phyloP scores from a whole-genome alignment of 768 basidiomycete species.

The Leccinum subgranulosum region DNA sequence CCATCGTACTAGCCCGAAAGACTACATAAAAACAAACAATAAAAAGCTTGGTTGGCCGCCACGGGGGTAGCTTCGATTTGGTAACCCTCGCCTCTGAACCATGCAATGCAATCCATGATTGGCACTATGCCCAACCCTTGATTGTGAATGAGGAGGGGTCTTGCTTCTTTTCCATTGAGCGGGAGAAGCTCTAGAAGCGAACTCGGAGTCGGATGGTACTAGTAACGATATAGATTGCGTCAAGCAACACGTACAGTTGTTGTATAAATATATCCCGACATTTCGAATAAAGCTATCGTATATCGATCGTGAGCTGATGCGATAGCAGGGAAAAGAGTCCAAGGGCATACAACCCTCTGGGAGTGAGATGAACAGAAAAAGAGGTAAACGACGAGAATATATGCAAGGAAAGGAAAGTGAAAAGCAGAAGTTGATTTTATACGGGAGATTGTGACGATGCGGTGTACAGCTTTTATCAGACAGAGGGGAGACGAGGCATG shows the following conservation, averaged over 20 bases:
- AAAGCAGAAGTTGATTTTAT: slow-evolving; percentile 14
- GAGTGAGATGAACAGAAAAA: not conserved
- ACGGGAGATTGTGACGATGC: slow-evolving; percentile 15
- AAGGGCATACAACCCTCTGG: not conserved
- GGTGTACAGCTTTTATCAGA: slow-evolving; percentile 28
- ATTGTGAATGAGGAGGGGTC: not conserved
- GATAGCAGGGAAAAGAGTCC: not conserved
- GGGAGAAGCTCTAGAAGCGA: not conserved
- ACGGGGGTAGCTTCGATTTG: not conserved
- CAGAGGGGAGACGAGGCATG: not conserved
- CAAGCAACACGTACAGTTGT: slow-evolving; percentile 22
- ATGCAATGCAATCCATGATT: not conserved
- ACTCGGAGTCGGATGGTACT: not conserved
- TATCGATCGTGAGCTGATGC: slow-evolving; percentile 11
- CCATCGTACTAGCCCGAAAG: not conserved
- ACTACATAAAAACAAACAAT: not conserved
- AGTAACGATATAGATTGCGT: slow-evolving; percentile 18
- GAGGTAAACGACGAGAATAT: not conserved
- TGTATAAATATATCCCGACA: slow-evolving; percentile 14
- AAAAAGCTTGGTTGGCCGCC: not conserved
- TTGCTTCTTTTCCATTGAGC: not conserved
- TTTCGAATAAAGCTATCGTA: slow-evolving; percentile 17
- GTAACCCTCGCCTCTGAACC: not conserved
- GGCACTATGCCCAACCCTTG: not conserved
- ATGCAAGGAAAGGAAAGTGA: not conserved